phyloP scores from a whole-genome alignment of 768 basidiomycete genomes.

The Lactarius sanguifluus region DNA sequence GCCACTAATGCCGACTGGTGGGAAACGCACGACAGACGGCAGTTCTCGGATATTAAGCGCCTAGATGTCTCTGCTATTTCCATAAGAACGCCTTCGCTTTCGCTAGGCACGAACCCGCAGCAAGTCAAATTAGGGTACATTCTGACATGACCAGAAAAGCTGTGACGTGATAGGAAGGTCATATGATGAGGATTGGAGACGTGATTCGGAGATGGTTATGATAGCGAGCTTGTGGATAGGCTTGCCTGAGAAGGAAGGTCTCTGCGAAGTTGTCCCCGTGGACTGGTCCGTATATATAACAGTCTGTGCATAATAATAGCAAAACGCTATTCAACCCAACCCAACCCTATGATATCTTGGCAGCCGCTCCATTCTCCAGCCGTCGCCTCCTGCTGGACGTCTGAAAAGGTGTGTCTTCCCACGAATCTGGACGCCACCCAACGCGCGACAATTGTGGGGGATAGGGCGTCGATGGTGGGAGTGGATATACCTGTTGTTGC shows the following conservation, averaged over 20 bases:
- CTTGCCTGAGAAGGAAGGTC: constrained; percentile 8
- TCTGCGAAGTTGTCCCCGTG: constrained; percentile 8
- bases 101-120: constrained; percentile 15
- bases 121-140: constrained; percentile 12
- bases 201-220: constrained; percentile 26
- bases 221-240: constrained; percentile 17
- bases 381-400: constrained; percentile 31
- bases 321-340: constrained; percentile 8
- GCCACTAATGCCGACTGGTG: constrained; percentile 25
- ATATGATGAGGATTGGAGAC: constrained; percentile 17
- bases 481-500: constrained; percentile 28
- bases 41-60: constrained; percentile 14
- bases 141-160: constrained; percentile 12
- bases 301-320: constrained; percentile 15
- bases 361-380: constrained; percentile 27
- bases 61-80: constrained; percentile 11
- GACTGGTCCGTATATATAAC: constrained; percentile 15
- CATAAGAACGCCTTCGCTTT: constrained; percentile 3
- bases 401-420: constrained; percentile 32
- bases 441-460: constrained; percentile 22
- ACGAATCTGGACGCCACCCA: constrained; percentile 23
- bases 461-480: constrained; percentile 27
- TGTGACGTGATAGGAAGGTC: constrained; percentile 25
- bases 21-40: constrained; percentile 18
- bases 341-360: constrained; percentile 24